Evolutionary conservation across 305 asterid species (phyloP).

Genomic region (Fraxinus paxiana): DNA sequence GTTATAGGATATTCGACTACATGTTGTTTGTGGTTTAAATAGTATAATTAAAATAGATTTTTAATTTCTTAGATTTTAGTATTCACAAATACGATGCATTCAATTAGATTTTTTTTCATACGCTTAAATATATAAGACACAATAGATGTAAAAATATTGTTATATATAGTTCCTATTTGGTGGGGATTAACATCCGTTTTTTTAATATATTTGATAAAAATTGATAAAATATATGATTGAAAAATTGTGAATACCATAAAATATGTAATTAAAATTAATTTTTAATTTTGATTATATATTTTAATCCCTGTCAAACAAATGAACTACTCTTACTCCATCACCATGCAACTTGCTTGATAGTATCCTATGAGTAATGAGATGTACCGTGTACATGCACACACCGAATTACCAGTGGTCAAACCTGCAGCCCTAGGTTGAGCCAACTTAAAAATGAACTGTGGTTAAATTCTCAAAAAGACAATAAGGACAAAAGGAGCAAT

Average conservation of each 20-base stretch:
- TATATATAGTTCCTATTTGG: background rate
- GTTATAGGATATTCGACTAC: too few species aligned
- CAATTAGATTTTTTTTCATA: background rate
- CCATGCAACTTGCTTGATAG: background rate
- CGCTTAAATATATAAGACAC: background rate
- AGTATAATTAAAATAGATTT: too few species aligned
- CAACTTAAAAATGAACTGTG: background rate
- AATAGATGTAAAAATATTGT: background rate
- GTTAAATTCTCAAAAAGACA: background rate
- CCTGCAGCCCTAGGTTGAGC: background rate
- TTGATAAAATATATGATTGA: too few species aligned
- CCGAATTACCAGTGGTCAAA: background rate
- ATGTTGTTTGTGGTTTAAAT: too few species aligned
- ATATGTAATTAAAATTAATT: too few species aligned
- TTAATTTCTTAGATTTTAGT: too few species aligned
- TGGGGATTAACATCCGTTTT: background rate
- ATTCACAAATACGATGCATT: background rate
- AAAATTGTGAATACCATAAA: too few species aligned
- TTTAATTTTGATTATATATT: too few species aligned
- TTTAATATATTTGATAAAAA: too few species aligned
- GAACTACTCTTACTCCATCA: background rate
- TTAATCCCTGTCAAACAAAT: background rate
- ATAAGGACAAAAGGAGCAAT: background rate
- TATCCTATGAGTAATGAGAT: background rate
- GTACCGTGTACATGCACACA: background rate